phyloP scores from a whole-genome alignment of 805 yeast species.

The Candida schatavii region DNA sequence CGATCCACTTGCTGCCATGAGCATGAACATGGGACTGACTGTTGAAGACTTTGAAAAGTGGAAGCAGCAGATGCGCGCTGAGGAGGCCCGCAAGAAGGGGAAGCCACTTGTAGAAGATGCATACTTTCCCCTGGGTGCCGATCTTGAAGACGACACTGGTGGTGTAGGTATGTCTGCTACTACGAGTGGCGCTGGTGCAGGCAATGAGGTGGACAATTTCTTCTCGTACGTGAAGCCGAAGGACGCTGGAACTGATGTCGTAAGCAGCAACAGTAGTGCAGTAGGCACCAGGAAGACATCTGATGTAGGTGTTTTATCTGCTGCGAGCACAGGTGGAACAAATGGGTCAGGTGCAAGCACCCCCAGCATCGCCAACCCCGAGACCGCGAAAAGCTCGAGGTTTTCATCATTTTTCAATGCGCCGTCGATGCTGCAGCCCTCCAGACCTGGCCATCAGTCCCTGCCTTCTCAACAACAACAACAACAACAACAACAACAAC shows the following conservation, averaged over 20 bases:
- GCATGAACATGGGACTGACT: conserved; percentile 47
- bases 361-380: conserved; percentile 9
- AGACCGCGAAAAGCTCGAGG: conserved; percentile 29
- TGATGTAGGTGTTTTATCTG: conserved; percentile 3
- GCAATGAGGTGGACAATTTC: conserved; percentile 43
- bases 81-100: conserved; percentile 47
- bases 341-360: conserved; percentile 4
- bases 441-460: not conserved
- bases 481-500: conserved; percentile 5
- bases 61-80: conserved; percentile 52
- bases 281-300: conserved; percentile 4
- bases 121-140: conserved; percentile 7
- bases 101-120: conserved; percentile 21
- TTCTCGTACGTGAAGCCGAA: conserved; percentile 39
- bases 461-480: conserved; percentile 6
- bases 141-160: conserved; percentile 9
- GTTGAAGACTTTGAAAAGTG: conserved; percentile 59
- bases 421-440: conserved; percentile 7
- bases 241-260: conserved; percentile 5
- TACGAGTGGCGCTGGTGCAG: conserved; percentile 15
- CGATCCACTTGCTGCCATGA: conserved; percentile 13
- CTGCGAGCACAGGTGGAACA: not conserved
- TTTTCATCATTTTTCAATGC: conserved; percentile 35
- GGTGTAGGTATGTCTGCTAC: no score
- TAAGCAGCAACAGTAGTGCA: conserved; percentile 6